Conservation (phyloP, 1,284 basidiomycete species). For the Psilocybe mexicana region DNA sequence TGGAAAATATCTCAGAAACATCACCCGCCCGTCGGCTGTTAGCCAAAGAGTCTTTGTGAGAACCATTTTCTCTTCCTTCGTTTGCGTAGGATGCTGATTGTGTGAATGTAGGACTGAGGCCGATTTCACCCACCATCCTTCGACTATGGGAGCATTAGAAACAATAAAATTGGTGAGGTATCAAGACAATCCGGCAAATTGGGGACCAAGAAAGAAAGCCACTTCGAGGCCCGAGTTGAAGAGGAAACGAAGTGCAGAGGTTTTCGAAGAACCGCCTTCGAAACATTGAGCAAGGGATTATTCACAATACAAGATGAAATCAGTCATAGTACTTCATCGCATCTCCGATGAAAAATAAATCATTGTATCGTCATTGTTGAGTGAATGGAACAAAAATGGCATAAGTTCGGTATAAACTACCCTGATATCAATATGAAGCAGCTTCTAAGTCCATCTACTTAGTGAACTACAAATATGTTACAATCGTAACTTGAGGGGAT, state of each 20-base stretch:
- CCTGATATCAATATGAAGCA: background rate
- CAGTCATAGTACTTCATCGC: too few species aligned
- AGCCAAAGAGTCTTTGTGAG: constrained; percentile 65
- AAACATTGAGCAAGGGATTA: constrained; percentile 15
- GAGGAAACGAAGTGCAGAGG: constrained; percentile 40
- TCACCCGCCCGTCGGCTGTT: constrained; percentile 72
- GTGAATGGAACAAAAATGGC: too few species aligned
- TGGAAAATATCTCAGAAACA: constrained; percentile 73
- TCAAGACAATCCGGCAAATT: constrained; percentile 90
- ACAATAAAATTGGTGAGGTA: constrained; percentile 84
- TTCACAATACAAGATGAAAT: background rate
- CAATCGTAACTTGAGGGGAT: background rate
- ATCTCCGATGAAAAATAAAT: too few species aligned
- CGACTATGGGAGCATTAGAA: constrained; percentile 56
- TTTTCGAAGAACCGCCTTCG: constrained; percentile 17
- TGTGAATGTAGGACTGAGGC: constrained; percentile 60
- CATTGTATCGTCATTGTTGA: too few species aligned
- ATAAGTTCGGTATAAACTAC: too few species aligned
- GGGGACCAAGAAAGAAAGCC: constrained; percentile 85
- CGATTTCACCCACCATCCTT: constrained; percentile 74
- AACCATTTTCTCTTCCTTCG: constrained; percentile 10
- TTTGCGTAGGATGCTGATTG: constrained; percentile 11
- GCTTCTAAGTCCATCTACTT: background rate
- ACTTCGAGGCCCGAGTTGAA: constrained; percentile 46
- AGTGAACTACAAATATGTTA: background rate